Percentiles rank a stretch among this genome's conserved stretches.
phyloP scores from a whole-genome alignment of 2,329 filamentous ascomycete species.

The Rutstroemia sydowiana region DNA sequence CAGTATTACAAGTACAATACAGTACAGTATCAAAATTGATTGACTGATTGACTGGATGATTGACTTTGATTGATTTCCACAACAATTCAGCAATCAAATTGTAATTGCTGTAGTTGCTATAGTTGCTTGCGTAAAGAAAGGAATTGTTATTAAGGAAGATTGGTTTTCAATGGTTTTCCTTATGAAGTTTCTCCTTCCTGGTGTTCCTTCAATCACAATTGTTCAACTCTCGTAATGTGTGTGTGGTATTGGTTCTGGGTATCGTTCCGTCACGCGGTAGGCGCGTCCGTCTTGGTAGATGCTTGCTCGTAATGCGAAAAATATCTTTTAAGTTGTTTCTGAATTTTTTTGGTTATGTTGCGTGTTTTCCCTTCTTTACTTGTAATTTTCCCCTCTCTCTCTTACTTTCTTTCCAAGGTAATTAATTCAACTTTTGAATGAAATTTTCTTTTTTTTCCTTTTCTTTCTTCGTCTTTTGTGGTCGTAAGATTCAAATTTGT shows the following conservation, averaged over 20 bases:
- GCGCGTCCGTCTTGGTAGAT: constrained; percentile 7
- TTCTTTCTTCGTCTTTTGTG: too few species aligned
- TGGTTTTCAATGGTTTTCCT: neutral
- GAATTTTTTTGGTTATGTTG: neutral
- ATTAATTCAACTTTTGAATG: too few species aligned
- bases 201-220: constrained; percentile 3
- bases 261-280: constrained; percentile 6
- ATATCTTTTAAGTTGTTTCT: neutral
- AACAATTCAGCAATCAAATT: neutral
- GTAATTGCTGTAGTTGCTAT: neutral
- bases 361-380: neutral
- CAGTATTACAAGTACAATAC: neutral
- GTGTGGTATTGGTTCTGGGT: too few species aligned
- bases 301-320: neutral
- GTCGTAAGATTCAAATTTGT: neutral
- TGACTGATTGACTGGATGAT: neutral
- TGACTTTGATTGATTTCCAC: neutral
- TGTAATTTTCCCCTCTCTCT: too few species aligned
- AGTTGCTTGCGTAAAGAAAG: neutral
- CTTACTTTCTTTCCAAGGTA: too few species aligned
- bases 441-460: too few species aligned
- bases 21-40: neutral
- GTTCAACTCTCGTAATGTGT: neutral
- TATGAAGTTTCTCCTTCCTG: neutral
- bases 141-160: neutral